phyloP scores from a whole-genome alignment of 2,329 filamentous ascomycete species.

The Pseudogymnoascus sp. region DNA sequence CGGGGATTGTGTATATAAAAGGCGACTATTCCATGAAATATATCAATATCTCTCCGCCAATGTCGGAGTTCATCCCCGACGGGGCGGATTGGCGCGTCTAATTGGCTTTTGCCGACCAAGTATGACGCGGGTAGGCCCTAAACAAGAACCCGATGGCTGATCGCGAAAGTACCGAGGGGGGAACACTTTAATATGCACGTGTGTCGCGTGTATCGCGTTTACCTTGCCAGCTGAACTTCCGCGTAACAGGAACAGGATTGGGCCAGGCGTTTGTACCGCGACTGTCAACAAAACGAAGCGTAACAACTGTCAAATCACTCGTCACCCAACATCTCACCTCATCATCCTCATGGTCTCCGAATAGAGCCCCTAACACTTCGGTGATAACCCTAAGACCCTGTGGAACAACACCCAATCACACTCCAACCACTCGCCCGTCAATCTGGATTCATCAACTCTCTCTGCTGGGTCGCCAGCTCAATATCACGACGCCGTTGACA shows the following conservation, averaged over 20 bases:
- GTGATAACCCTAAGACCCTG: slow-evolving; percentile 2
- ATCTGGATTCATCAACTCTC: slow-evolving; percentile 47
- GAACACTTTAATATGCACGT: slow-evolving; percentile 8
- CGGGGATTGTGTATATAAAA: neutral
- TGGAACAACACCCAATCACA: neutral
- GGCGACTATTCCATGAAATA: slow-evolving; percentile 1
- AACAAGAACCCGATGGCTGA: slow-evolving; percentile 1
- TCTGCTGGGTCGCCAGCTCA: slow-evolving; percentile 45
- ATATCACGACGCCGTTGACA: slow-evolving; percentile 46
- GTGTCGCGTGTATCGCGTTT: slow-evolving; percentile 9
- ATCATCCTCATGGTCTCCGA: slow-evolving; percentile 8
- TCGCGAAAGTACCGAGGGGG: slow-evolving; percentile 5
- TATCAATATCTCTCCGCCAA: slow-evolving; percentile 5
- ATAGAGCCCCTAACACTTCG: slow-evolving; percentile 7
- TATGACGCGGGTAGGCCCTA: slow-evolving; percentile 7
- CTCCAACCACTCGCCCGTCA: slow-evolving; percentile 24
- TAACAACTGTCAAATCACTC: neutral
- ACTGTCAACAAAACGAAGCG: slow-evolving; percentile 1
- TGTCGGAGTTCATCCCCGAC: slow-evolving; percentile 8
- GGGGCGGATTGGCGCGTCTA: slow-evolving; percentile 3
- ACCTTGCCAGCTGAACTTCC: slow-evolving; percentile 9
- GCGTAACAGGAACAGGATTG: slow-evolving; percentile 8
- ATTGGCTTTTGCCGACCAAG: slow-evolving; percentile 7
- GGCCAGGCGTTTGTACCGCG: slow-evolving; percentile 7
- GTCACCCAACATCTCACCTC: neutral